Evolutionary conservation across 2,329 filamentous ascomycete species (phyloP).

Genomic region (Alternaria sp.): DNA sequence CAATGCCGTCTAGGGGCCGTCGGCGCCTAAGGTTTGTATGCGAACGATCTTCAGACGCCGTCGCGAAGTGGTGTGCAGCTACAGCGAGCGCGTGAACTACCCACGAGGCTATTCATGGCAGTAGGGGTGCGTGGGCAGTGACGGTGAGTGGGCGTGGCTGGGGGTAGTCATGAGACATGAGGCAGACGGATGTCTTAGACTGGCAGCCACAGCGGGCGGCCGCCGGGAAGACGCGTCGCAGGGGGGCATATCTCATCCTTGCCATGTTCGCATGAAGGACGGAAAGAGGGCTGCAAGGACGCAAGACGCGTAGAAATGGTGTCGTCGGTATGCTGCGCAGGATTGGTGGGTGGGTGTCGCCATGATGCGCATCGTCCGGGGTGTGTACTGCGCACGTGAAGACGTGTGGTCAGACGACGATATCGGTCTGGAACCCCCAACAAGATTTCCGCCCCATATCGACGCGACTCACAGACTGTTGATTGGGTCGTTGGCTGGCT

Average conservation of each 20-base stretch:
- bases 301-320: conserved; percentile 2
- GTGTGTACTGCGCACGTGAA: conserved; percentile 11
- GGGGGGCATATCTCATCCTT: conserved; percentile 3
- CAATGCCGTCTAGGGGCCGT: not conserved
- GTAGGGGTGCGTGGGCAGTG: conserved; percentile 14
- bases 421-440: not conserved
- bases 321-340: not conserved
- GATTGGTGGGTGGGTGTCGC: not conserved
- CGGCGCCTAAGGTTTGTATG: not conserved
- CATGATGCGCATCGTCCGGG: conserved; percentile 7
- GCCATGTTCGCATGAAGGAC: not conserved
- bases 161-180: conserved; percentile 24
- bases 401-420: conserved; percentile 10
- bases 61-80: conserved; percentile 9
- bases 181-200: conserved; percentile 18
- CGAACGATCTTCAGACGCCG: not conserved
- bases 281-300: not conserved
- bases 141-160: conserved; percentile 19
- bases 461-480: not conserved
- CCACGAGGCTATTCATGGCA: conserved; percentile 19
- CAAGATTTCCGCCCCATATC: not conserved
- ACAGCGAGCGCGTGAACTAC: conserved; percentile 14
- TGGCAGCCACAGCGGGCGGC: conserved; percentile 14
- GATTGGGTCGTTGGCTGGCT: not conserved
- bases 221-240: conserved; percentile 15